Evolutionary conservation across 768 basidiomycete species (phyloP), one percentile per base, ranked within the genome.

Genomic region (Suillus bovinus): DNA sequence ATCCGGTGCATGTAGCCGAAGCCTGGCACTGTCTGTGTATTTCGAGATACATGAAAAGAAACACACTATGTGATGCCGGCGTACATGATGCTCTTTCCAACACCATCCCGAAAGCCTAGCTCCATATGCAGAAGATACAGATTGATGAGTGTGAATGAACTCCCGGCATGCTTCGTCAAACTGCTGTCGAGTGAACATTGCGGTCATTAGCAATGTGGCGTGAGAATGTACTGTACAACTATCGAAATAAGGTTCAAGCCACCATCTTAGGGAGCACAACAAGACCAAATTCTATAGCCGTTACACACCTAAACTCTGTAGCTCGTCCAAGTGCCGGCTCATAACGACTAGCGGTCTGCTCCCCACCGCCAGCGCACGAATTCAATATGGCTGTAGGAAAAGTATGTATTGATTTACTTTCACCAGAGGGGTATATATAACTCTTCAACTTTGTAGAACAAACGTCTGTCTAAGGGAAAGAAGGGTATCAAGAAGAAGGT

Each of bases 401-500:
- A 86, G 91, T 91, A 65, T 57, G 86, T 76, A 8, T 54, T 16
- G 17, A 31, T 9, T 8, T 13, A 4, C 22, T 47, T 16, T 52
- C 39, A 39, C 17, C 24, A 56, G 17, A 39, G 24, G 17, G 5
- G 24, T 55, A 38, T 55, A 10, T 24, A 10, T 20, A 20, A 13
- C 17, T 61, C 31, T 55, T 67, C 29, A 67, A 46, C 10, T 41
- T 47, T 55, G 16, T 69, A 99, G 93, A 99, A 98, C 84, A 99
- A 99, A 82, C 89, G 94, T 76, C 86, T 96, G 70, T 95, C 94
- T 56, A 97, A 97, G 83, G 94, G 94, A 72, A 96, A 96, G 87
- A 96, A 96, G 84, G 94, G 94, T 77, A 89, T 98, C 84, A 99
- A 99, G 94, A 99, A 99, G 85, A 97, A 99, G 89, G 95, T 97